Base-by-base conservation (phyloP, 306 rosid species). In the Quercus wislizeni region DNA sequence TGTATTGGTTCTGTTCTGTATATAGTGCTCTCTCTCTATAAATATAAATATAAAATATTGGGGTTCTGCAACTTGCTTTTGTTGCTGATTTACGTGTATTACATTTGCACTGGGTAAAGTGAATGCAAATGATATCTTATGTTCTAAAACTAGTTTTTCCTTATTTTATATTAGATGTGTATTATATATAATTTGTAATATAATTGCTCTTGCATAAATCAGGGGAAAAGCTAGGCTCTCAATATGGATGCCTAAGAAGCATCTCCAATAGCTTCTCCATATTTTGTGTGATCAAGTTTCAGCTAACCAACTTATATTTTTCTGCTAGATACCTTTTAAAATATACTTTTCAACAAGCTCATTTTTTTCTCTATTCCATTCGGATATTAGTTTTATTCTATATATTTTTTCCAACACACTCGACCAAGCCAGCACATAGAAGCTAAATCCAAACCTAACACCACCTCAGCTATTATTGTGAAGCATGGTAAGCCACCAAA, bases 1-100 rank as follows among this genome's bases (percentile, higher is more conserved):
- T 38, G 12, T 69, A 19, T 74, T 74, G 62, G 62, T 71, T 82
- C 81, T 87, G 69, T 67, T 82, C 79, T 87, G 88, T 85, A 85
- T 78, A 85, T 87, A 85, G 74, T 18, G 65, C 52, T 79, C 72
- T 51, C 74, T 74, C 20, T 78, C 58, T 51, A 55, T 64, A 62
- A 69, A 35, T 38, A 79, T 76, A 41, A 41, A 41, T 41, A 41
- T 41, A 41, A 41, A 41, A 41, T 41, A 41, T n/a, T 77, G 69
- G 76, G 70, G 62, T 82, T 82, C 75, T 79, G 80, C 84, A 11
- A 77, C 86, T 21, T 83, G 78, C 80, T 71, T 69, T 85, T 82
- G 81, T 82, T 74, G 78, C 85, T 46, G 69, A 77, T 71, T 75
- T 72, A 71, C 61, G 71, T 65, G 71, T 75, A 75, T 76, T 7